Evolutionary conservation across 2,329 filamentous ascomycete species (phyloP), one percentile per base, ranked within the genome.

Genomic region (Hypoxylon sp.): DNA sequence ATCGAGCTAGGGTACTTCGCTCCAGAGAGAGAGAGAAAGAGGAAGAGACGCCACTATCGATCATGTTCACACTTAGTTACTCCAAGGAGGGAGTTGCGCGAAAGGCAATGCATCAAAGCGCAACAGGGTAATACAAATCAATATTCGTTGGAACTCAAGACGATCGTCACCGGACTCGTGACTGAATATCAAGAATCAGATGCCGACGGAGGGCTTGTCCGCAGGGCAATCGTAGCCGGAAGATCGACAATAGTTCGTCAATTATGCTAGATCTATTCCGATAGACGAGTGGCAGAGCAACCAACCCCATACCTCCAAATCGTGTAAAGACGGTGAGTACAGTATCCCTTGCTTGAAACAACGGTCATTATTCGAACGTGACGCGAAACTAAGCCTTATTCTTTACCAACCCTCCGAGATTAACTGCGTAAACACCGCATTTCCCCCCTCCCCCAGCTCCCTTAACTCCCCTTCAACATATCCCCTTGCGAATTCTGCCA

Each of bases 91-190:
- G 61, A 63, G 67, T 68, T 65, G 67, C 67, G 67, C 32, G 51
- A 47, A 59, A 51, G 64, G 61, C 61, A 65, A 67, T 43, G 61
- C 51, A 70, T 65, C 50, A 47, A 61, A 63, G 55, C 67, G 67
- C 61, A 65, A 59, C 64, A 53, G 47, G 60, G 53, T 64, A 69
- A 67, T 69, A 67, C 56, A 60, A 58, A 61, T 62, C 52, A 56
- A 61, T 59, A 67, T 45, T 67, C 45, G 32, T 53, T 64, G 45
- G 19, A 66, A 60, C 29, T 43, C 29, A 23, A 51, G n/a, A n/a
- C n/a, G n/a, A 29, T 29, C 19, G 16, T 37, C 37, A 23, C 34
- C 50, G 16, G 39, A 41, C 32, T 43, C 39, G 16, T 12, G 27
- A 41, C 41, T 50, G 12, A 25, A 57, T 16, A 55, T 5, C 27